phyloP scores from a whole-genome alignment of 2,329 filamentous ascomycete genomes.

The Monosporascus sp. region DNA sequence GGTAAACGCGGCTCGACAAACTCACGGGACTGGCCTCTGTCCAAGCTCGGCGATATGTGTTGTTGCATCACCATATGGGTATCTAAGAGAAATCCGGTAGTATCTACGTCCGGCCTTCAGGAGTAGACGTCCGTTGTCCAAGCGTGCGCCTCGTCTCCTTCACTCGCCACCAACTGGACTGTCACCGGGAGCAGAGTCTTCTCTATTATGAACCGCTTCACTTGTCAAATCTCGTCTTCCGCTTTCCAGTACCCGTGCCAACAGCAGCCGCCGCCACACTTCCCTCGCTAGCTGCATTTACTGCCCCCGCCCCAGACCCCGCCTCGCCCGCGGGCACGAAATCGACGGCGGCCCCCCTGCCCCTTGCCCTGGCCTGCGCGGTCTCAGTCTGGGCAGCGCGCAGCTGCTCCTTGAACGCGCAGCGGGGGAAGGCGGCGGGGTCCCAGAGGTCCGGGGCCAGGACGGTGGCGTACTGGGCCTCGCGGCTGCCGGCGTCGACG shows the following conservation, averaged over 20 bases:
- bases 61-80: too few species aligned
- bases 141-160: background rate
- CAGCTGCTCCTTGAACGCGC: constrained; percentile 47
- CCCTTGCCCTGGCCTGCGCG: constrained; percentile 39
- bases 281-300: constrained; percentile 18
- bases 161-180: too few species aligned
- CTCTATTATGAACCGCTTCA: constrained; percentile 8
- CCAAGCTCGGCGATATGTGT: too few species aligned
- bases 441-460: constrained; percentile 53
- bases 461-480: constrained; percentile 62
- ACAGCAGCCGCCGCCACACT: constrained; percentile 25
- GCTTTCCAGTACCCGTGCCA: constrained; percentile 15
- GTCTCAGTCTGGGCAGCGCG: constrained; percentile 41
- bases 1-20: too few species aligned
- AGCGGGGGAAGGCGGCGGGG: constrained; percentile 47
- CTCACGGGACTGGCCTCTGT: too few species aligned
- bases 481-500: constrained; percentile 43
- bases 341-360: constrained; percentile 39
- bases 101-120: too few species aligned
- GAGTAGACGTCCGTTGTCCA: background rate
- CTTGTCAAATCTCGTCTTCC: constrained; percentile 30
- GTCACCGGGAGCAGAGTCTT: too few species aligned
- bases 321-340: constrained; percentile 36
- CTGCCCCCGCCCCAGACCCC: constrained; percentile 6
- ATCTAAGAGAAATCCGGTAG: too few species aligned